Conservation (phyloP, 78 protist species). For the Fonticula alba region DNA sequence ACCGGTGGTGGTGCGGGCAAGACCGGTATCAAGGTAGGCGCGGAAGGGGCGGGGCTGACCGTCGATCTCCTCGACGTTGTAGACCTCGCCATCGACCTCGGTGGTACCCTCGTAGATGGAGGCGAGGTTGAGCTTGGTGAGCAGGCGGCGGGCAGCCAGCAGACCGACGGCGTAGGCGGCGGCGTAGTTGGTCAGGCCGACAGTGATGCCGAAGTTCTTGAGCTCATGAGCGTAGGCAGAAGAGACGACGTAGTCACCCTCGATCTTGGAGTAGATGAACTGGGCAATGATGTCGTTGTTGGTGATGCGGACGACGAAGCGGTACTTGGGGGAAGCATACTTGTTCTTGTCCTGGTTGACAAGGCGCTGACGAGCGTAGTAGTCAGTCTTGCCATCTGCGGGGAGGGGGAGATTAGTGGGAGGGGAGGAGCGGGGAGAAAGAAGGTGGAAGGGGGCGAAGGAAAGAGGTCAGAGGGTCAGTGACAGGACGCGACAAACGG, state of each 20-base stretch:
- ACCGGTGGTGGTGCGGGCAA: conserved; percentile 90
- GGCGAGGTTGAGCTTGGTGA: conserved; percentile 62
- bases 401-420: no score
- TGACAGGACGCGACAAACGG: neutral
- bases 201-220: conserved; percentile 65
- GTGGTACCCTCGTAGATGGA: conserved; percentile 51
- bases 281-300: conserved; percentile 81
- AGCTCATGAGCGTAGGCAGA: conserved; percentile 90
- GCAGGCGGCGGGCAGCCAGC: conserved; percentile 87
- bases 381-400: conserved; percentile 92
- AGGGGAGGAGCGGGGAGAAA: neutral
- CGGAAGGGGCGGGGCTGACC: conserved; percentile 82
- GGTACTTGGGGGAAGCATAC: conserved; percentile 89
- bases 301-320: conserved; percentile 90
- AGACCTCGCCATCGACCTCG: conserved; percentile 6
- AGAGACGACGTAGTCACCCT: conserved; percentile 67
- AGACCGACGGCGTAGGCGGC: conserved; percentile 94
- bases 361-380: conserved; percentile 76
- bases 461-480: neutral
- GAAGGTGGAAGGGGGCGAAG: neutral
- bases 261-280: conserved; percentile 67
- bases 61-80: conserved; percentile 21
- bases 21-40: conserved; percentile 85
- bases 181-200: conserved; percentile 93
- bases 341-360: conserved; percentile 87